Evolutionary conservation across 345 rosid species (phyloP), one percentile per base, ranked within the genome.

Genomic region (Arabidopsis arenosa): DNA sequence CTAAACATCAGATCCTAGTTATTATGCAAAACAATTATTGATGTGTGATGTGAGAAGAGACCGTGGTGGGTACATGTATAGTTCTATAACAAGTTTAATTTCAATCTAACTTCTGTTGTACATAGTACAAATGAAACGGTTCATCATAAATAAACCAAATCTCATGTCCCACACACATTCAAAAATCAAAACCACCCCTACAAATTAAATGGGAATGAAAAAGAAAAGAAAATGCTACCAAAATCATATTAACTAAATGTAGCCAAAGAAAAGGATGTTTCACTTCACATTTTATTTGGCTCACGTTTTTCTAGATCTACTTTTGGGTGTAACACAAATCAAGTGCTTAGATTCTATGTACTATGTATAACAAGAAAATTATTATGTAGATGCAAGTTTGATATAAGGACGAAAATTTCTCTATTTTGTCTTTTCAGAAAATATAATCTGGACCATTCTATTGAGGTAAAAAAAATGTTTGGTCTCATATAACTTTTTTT

Each of bases 81-180:
- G 79, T 60, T 35, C 63, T 52, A 60, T 33, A 61, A 26, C 45
- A 75, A 39, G 21, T 37, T 66, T 15, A 75, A 52, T 61, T 51
- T 68, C 63, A 75, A 75, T 68, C 79, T 68, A 75, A 75, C 79
- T 75, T 68, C 1, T 49, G 74, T 36, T 61, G 63, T 51, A 68
- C 57, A 41, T 51, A 75, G 69, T 68, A 75, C 79, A 61, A 21
- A 75, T 32, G 48, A 51, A 75, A 75, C 45, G 17, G n/a, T 68
- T 68, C 48, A 33, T 61, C 18, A 74, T 66, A 66, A 74, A 74
- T 9, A 45, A 68, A 59, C 43, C 21, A 33, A 60, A 21, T 4
- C 68, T 41, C 49, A 53, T 68, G 79, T 43, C 74, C 74, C 55
- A 59, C 68, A 40, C 39, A 30, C 10, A 26, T 75, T 66, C 41